These are phyloP conservation scores for Serendipita sp. DNA, from an alignment of 768 basidiomycete genomes.

Conservation along the genomic window DNA sequence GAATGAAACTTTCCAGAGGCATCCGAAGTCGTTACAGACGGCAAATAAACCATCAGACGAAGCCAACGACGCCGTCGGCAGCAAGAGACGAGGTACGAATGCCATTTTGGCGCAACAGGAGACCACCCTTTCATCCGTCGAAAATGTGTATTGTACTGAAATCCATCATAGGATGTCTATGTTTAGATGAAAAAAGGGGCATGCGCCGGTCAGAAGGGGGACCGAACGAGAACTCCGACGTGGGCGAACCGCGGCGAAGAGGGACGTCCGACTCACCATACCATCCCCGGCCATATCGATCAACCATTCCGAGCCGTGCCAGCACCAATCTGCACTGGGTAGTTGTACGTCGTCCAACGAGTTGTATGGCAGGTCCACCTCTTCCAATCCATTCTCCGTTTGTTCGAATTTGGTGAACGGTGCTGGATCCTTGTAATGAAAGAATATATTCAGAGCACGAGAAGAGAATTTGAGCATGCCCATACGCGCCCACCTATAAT, in stretches of 20 bases:
- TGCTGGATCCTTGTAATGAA: slow-evolving; percentile 5
- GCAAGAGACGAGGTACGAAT: background rate
- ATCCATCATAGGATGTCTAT: slow-evolving; percentile 4
- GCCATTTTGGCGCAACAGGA: background rate
- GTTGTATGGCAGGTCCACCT: slow-evolving; percentile 5
- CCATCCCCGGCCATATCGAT: slow-evolving; percentile 3
- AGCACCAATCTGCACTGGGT: background rate
- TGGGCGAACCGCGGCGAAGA: no score
- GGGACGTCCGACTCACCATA: background rate
- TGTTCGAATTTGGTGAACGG: background rate
- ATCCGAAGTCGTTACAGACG: background rate
- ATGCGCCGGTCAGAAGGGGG: background rate
- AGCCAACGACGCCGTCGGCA: background rate
- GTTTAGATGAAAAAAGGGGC: background rate
- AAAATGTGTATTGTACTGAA: slow-evolving; percentile 7
- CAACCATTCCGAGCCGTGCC: slow-evolving; percentile 1
- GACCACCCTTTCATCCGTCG: background rate
- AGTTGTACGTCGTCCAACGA: background rate
- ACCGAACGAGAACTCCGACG: no score
- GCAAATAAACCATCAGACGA: slow-evolving; percentile 3
- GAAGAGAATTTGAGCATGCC: background rate
- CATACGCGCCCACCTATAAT: background rate
- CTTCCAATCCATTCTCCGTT: background rate
- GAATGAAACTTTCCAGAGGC: background rate
- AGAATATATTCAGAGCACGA: background rate